Conservation (phyloP, 2,329 filamentous ascomycete species). For the Sodiomyces alkalinus region DNA sequence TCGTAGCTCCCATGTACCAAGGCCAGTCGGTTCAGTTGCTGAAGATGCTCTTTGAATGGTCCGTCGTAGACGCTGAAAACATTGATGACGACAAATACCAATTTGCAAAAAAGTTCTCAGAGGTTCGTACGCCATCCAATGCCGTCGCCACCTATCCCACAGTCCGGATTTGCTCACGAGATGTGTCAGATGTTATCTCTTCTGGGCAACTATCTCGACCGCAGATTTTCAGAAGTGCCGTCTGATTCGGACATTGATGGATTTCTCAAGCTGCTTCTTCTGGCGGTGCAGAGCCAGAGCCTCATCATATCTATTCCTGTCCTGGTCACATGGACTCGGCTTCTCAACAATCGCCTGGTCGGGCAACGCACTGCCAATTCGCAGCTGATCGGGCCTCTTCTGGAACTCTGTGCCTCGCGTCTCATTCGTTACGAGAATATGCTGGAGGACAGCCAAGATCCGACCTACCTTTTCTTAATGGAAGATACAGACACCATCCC, state of each 20-base stretch:
- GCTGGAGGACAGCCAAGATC: constrained; percentile 66
- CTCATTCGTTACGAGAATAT: constrained; percentile 79
- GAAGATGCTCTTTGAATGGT: constrained; percentile 64
- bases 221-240: constrained; percentile 54
- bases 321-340: constrained; percentile 74
- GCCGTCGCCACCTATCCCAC: constrained; percentile 3
- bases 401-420: constrained; percentile 71
- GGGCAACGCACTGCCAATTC: constrained; percentile 46
- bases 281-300: constrained; percentile 71
- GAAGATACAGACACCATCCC: constrained; percentile 93
- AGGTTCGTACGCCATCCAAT: constrained; percentile 53
- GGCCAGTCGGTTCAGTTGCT: constrained; percentile 56
- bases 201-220: constrained; percentile 69
- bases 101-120: constrained; percentile 83
- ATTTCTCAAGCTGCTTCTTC: constrained; percentile 66
- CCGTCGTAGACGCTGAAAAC: constrained; percentile 61
- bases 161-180: not conserved
- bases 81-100: constrained; percentile 87
- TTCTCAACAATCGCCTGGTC: constrained; percentile 59
- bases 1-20: constrained; percentile 68
- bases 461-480: constrained; percentile 66
- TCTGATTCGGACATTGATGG: constrained; percentile 49
- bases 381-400: constrained; percentile 55
- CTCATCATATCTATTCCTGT: constrained; percentile 88
- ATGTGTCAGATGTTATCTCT: constrained; percentile 71